Conservation (phyloP, 345 rosid species). For the Citrus inodora region DNA sequence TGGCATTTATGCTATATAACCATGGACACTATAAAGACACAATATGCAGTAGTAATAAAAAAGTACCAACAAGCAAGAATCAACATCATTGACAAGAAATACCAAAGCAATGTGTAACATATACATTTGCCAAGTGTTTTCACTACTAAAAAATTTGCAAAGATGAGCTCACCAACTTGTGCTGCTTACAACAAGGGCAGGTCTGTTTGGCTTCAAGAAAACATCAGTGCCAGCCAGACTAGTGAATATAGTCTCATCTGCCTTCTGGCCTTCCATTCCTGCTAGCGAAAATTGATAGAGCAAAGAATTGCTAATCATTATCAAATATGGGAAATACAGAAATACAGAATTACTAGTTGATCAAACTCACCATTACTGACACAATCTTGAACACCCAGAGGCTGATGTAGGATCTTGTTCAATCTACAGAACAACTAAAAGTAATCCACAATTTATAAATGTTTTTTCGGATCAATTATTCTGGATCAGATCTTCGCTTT, state of each 20-base stretch:
- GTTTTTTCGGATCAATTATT: constrained; percentile 1
- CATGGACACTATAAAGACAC: not conserved
- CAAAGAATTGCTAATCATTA: constrained; percentile 1
- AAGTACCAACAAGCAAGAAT: not conserved
- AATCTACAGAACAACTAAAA: constrained; percentile 83
- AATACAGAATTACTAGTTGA: constrained; percentile 3
- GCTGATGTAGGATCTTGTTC: constrained; percentile 46
- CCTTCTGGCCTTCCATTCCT: constrained; percentile 27
- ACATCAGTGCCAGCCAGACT: constrained; percentile 31
- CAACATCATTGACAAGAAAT: not conserved
- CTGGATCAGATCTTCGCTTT: not conserved
- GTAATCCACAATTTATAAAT: constrained; percentile 19
- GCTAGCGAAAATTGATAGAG: not conserved
- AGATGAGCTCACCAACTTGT: constrained; percentile 80
- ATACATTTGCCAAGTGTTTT: not conserved
- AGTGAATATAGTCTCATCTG: constrained; percentile 66
- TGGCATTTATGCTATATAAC: not conserved
- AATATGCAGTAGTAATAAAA: constrained; percentile 6
- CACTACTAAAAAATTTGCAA: not conserved
- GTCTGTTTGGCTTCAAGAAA: constrained; percentile 62
- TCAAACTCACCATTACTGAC: constrained; percentile 51
- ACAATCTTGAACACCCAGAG: constrained; percentile 57
- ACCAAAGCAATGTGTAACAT: not conserved
- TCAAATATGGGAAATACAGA: constrained; percentile 8
- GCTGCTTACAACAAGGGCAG: constrained; percentile 95